Percentiles rank a stretch among this genome's conserved stretches.
Conservation (phyloP, 306 rosid species). For the Pyrus bretschneideri region DNA sequence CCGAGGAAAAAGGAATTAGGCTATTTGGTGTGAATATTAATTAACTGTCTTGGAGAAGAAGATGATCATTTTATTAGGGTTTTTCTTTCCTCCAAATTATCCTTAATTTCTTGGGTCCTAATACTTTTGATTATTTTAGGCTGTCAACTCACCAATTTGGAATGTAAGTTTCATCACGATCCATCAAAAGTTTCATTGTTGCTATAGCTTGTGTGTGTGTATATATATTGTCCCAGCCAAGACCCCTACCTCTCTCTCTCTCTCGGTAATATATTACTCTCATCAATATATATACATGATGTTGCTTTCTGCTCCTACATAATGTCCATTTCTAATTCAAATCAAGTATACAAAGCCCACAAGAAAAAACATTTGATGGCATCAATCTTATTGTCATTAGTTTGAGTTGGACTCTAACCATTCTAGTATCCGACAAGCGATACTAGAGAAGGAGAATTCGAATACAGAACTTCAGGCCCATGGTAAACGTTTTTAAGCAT, state of each 20-base stretch:
- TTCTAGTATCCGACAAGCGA: neutral
- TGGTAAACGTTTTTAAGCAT: no score
- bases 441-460: neutral
- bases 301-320: neutral
- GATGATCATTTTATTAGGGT: neutral
- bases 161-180: neutral
- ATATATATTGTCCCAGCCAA: no score
- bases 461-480: neutral
- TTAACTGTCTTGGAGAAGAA: neutral
- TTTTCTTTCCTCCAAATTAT: neutral
- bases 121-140: neutral
- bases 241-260: no score
- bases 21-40: slow-evolving; percentile 38
- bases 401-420: neutral
- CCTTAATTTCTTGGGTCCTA: neutral
- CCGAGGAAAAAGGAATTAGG: slow-evolving; percentile 28
- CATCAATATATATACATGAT: neutral
- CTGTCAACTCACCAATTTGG: neutral
- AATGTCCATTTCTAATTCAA: neutral
- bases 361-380: neutral
- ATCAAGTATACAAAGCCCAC: neutral
- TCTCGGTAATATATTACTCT: no score
- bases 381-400: neutral
- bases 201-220: neutral
- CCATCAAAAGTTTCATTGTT: neutral